A percentile compares a stretch with the other conserved stretches of the same genome.
Evolutionary conservation across 345 rosid genomes (phyloP).

Genomic region (Eucalyptus erythrocorys): DNA sequence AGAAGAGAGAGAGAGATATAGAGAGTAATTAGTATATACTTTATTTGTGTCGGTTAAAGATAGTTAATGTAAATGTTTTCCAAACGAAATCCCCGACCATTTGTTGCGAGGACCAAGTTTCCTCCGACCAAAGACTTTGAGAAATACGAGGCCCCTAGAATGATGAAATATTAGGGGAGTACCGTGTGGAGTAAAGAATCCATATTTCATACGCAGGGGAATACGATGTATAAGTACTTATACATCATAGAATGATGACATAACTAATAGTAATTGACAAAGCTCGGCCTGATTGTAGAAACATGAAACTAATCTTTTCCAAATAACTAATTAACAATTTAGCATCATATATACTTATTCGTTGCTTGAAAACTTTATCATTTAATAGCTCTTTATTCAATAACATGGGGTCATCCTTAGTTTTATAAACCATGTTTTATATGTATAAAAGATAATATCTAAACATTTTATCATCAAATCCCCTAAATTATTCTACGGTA

Average conservation of each 20-base stretch:
- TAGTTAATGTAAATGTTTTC: background rate
- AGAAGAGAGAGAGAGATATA: background rate
- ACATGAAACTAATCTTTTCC: too few relatives aligned
- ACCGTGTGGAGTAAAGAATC: background rate
- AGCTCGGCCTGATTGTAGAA: background rate
- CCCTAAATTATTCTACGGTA: too few relatives aligned
- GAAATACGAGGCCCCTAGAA: too few relatives aligned
- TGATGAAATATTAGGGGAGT: background rate
- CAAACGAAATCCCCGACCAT: too few relatives aligned
- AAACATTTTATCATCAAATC: too few relatives aligned
- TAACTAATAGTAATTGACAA: background rate
- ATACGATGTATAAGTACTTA: too few relatives aligned
- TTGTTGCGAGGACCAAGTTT: too few relatives aligned
- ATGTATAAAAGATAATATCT: too few relatives aligned
- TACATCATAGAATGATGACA: background rate
- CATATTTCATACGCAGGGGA: background rate
- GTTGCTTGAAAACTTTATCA: background rate
- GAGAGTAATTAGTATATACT: background rate
- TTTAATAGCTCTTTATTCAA: background rate
- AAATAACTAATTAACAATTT: background rate
- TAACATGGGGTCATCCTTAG: rapidly evolving
- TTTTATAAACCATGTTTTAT: too few relatives aligned
- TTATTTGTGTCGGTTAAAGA: background rate
- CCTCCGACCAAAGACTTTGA: too few relatives aligned
- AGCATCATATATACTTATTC: background rate